phyloP scores from a whole-genome alignment of 495 filamentous ascomycete species.

The Parathielavia hyrcaniae region DNA sequence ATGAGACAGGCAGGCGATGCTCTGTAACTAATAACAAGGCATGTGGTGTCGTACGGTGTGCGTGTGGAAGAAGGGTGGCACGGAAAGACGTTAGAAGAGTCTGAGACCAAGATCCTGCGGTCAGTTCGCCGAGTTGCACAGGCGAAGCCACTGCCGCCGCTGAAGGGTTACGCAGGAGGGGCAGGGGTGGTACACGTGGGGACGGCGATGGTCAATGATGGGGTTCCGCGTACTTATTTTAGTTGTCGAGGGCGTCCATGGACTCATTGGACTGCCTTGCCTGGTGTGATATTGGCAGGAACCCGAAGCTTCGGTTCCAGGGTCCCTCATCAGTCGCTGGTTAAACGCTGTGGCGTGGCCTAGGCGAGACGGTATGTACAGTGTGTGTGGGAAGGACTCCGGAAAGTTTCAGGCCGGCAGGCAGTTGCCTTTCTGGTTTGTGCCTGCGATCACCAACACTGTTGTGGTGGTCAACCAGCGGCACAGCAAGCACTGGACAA shows the following conservation, averaged over 20 bases:
- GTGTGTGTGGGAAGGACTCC: no score
- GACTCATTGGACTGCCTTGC: background rate
- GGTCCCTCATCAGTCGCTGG: no score
- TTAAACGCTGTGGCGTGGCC: no score
- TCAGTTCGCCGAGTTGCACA: constrained; percentile 3
- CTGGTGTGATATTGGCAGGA: background rate
- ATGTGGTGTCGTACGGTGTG: background rate
- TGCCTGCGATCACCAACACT: no score
- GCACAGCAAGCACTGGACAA: background rate
- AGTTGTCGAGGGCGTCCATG: background rate
- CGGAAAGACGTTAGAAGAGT: constrained; percentile 2
- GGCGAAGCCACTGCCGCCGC: constrained; percentile 9
- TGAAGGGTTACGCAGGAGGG: constrained; percentile 5
- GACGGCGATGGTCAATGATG: background rate
- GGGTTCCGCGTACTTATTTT: background rate
- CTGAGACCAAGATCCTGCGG: constrained; percentile 11
- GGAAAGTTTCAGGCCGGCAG: no score
- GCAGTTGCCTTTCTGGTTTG: no score
- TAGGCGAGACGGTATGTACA: no score
- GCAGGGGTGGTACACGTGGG: constrained; percentile 3
- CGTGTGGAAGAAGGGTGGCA: background rate
- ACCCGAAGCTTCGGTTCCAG: background rate
- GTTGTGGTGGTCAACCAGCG: background rate
- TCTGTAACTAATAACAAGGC: background rate
- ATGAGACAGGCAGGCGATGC: background rate